Base-by-base conservation (phyloP, 208 protist species). In the Wallacemonas collosoma region DNA sequence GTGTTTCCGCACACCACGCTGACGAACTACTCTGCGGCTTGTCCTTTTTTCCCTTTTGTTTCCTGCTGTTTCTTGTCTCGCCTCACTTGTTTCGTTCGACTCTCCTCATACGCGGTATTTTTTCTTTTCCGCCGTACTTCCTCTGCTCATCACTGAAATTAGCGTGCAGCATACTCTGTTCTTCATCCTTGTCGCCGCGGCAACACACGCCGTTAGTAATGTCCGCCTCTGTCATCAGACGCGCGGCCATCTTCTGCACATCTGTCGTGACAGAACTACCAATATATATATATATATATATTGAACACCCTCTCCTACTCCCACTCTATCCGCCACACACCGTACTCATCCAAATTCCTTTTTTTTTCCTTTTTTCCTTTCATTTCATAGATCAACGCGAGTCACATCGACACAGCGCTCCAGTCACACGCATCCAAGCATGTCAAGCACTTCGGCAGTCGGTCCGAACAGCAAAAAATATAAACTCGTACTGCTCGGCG, bases 401-500 rank as follows among this genome's bases (percentile, higher is more conserved):
- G 26, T 26, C 26, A 26, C 26, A 26, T 26, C 26, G 26, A 26
- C 26, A 26, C 26, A 26, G 26, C 26, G 26, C 26, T 26, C 26
- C 26, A 26, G 26, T 0, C 26, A 26, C 26, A 26, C 26, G 26
- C 26, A 26, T 26, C 26, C 26, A 26, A 65, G 5, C 58, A 62
- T 57, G 15, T 44, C 43, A 60, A 48, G 41, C 48, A 1, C 71
- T n/a, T 40, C 60, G 12, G 39, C 64, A 11, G 51, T 35, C 50
- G 48, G 60, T 8, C 60, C 43, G 5, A 6, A 45, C 9, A 41
- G 65, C 12, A 88, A 85, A 54, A 89, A 89, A 68, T 97, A 91
- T 78, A 97, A 97, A 73, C 56, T 96, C 2, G 91, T 97, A 9
- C 77, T 97, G 17, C 81, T 97, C 1, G 93, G 93, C 9, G 93